Conservation (phyloP, 805 yeast genomes). For the Brettanomyces anomalus region DNA sequence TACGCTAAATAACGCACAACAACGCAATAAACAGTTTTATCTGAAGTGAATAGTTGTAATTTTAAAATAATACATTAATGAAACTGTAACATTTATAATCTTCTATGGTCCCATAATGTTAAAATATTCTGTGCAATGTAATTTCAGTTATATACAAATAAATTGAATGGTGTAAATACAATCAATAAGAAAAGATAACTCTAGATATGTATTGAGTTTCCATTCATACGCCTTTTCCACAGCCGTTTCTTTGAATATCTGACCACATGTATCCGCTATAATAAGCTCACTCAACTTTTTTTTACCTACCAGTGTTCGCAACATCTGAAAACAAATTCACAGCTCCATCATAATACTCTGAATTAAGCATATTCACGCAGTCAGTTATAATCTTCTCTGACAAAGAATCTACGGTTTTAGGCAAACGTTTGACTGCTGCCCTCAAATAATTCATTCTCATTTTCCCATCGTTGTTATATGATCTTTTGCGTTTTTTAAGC, state of each 20-base stretch:
- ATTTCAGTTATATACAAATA: background rate
- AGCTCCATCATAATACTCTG: constrained; percentile 78
- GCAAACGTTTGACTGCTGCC: constrained; percentile 68
- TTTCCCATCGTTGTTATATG: constrained; percentile 67
- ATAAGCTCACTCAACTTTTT: constrained; percentile 48
- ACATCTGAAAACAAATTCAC: constrained; percentile 72
- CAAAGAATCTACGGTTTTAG: constrained; percentile 70
- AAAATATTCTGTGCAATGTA: no score
- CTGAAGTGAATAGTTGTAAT: background rate
- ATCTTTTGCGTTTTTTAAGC: constrained; percentile 76
- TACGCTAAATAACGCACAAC: background rate
- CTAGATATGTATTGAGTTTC: constrained; percentile 49
- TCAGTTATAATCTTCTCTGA: constrained; percentile 74
- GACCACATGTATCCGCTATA: constrained; percentile 29
- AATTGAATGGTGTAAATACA: background rate
- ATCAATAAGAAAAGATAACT: constrained; percentile 47
- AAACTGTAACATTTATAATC: no score
- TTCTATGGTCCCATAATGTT: no score
- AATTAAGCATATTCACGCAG: constrained; percentile 65
- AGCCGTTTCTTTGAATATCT: constrained; percentile 32
- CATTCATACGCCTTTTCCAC: constrained; percentile 41
- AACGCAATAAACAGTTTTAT: background rate
- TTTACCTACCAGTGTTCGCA: constrained; percentile 59
- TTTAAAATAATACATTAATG: no score
- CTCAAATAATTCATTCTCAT: constrained; percentile 51